Percentiles rank a stretch among this genome's conserved stretches.
Conservation (phyloP, 2,329 filamentous ascomycete species). For the Stylonectria norvegica region DNA sequence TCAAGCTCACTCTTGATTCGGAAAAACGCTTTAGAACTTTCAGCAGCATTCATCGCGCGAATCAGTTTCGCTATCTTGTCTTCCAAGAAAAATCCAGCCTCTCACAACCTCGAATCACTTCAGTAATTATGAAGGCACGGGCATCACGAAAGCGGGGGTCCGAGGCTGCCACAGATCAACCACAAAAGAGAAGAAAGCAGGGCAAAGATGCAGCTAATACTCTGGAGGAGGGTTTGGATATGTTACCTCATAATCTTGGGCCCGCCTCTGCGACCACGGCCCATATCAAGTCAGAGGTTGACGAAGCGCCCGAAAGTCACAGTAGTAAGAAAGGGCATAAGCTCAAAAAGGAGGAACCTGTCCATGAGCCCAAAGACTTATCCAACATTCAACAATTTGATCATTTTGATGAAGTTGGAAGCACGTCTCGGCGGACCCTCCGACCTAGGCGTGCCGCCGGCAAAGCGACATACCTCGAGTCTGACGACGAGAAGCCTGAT, state of each 20-base stretch:
- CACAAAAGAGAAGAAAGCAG: slow-evolving; percentile 11
- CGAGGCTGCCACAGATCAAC: neutral
- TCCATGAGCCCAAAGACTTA: neutral
- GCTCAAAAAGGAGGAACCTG: neutral
- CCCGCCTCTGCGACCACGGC: slow-evolving; percentile 6
- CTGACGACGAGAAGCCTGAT: slow-evolving; percentile 8
- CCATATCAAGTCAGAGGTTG: neutral
- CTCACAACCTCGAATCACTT: too few species aligned
- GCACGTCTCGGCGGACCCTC: slow-evolving; percentile 1
- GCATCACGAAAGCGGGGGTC: slow-evolving; percentile 12
- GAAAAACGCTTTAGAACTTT: too few species aligned
- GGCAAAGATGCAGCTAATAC: neutral
- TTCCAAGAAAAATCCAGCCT: too few species aligned
- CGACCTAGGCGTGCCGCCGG: slow-evolving; percentile 5
- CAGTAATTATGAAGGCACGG: neutral
- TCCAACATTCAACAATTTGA: neutral
- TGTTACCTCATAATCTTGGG: slow-evolving; percentile 19
- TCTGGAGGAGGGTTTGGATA: slow-evolving; percentile 6
- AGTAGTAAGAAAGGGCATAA: neutral
- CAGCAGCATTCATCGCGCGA: too few species aligned
- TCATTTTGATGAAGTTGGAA: neutral
- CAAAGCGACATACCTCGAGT: slow-evolving; percentile 17
- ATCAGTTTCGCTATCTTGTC: too few species aligned
- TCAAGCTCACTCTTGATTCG: too few species aligned
- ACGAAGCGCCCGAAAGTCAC: neutral